Conservation (phyloP, 2,329 filamentous ascomycete genomes). For the Aureobasidium musti region DNA sequence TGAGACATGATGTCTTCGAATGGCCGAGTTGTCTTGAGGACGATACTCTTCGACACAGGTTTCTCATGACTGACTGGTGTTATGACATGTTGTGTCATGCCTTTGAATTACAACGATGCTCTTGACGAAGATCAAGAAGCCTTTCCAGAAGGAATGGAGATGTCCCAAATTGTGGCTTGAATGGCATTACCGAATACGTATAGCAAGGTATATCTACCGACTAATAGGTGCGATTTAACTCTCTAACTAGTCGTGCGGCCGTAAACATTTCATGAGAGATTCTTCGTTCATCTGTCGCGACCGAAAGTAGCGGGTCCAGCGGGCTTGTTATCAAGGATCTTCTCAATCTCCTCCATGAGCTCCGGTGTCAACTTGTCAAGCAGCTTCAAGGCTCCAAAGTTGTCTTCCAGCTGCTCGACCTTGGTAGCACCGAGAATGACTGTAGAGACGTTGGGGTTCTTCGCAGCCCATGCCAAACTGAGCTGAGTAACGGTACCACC, state of each 20-base stretch:
- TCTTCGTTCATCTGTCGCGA: slow-evolving; percentile 38
- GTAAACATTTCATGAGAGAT: background rate
- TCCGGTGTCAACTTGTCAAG: slow-evolving; percentile 44
- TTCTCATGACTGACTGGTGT: background rate
- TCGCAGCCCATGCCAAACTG: slow-evolving; percentile 61
- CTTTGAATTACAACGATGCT: background rate
- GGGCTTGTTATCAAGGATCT: slow-evolving; percentile 47
- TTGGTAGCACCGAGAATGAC: slow-evolving; percentile 59
- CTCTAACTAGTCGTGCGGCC: background rate
- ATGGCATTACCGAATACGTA: background rate
- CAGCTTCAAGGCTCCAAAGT: slow-evolving; percentile 51
- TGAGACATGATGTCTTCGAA: background rate
- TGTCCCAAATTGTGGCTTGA: slow-evolving; percentile 3
- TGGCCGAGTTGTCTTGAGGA: background rate
- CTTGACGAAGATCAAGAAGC: background rate
- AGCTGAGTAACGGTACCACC: slow-evolving; percentile 54
- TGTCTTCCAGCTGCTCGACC: slow-evolving; percentile 53
- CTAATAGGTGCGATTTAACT: background rate
- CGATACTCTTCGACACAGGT: background rate
- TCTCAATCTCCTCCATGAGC: slow-evolving; percentile 49
- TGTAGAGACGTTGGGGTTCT: slow-evolving; percentile 60
- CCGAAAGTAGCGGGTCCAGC: slow-evolving; percentile 38
- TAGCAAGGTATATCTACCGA: background rate
- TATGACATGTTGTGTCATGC: background rate
- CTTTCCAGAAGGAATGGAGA: too few relatives aligned